Percentiles rank a stretch among this genome's conserved stretches.
Conservation (phyloP, 2,329 filamentous ascomycete species). For the Colletotrichum eremochloae region DNA sequence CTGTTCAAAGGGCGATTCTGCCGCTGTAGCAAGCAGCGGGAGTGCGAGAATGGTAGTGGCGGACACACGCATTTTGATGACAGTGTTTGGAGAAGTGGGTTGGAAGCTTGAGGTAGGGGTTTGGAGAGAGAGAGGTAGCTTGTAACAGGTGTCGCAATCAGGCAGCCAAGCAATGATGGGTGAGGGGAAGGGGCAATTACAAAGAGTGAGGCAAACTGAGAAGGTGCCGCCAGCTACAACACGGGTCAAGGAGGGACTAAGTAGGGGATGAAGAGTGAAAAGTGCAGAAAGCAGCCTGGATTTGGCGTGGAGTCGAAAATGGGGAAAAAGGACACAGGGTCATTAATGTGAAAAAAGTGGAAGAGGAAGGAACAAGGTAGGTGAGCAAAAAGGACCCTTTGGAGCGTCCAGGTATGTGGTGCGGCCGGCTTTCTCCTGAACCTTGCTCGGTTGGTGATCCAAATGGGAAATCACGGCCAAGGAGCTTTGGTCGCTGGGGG, state of each 20-base stretch:
- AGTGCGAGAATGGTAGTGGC: slow-evolving; percentile 65
- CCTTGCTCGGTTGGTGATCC: slow-evolving; percentile 40
- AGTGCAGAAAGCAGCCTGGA: slow-evolving; percentile 14
- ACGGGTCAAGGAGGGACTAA: slow-evolving; percentile 37
- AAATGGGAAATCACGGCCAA: slow-evolving; percentile 38
- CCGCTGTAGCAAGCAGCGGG: slow-evolving; percentile 67
- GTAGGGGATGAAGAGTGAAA: slow-evolving; percentile 12
- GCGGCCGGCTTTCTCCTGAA: slow-evolving; percentile 31
- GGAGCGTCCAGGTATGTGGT: neutral
- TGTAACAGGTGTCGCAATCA: slow-evolving; percentile 37
- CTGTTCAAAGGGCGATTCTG: slow-evolving; percentile 65
- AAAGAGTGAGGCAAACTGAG: slow-evolving; percentile 11
- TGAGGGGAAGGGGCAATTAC: slow-evolving; percentile 34
- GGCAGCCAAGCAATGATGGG: slow-evolving; percentile 27
- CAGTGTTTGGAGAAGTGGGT: slow-evolving; percentile 45
- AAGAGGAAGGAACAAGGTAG: slow-evolving; percentile 26
- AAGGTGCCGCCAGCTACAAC: slow-evolving; percentile 30
- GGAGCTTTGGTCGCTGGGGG: slow-evolving; percentile 41
- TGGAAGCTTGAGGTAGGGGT: slow-evolving; percentile 31
- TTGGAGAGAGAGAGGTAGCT: slow-evolving; percentile 37
- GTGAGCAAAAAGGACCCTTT: slow-evolving; percentile 14
- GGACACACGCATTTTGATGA: slow-evolving; percentile 68
- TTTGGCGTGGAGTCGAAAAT: slow-evolving; percentile 13
- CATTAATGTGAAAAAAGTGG: slow-evolving; percentile 32
- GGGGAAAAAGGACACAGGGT: slow-evolving; percentile 36